These are phyloP conservation scores for Coprinopsis sp. DNA, from an alignment of 768 basidiomycete species.

Conservation along the genomic window DNA sequence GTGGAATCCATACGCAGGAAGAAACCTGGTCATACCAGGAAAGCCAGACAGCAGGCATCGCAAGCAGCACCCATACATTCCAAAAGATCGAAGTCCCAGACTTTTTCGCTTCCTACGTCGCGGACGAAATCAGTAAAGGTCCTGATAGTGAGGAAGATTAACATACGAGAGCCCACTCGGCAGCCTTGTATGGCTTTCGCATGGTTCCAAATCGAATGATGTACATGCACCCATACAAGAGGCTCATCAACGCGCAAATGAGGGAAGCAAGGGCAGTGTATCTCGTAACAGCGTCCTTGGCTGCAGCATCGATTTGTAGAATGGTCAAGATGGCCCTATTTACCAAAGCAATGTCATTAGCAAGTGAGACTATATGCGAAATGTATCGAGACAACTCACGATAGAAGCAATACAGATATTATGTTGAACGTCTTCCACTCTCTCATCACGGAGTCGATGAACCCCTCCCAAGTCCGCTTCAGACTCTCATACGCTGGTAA, in stretches of 20 bases:
- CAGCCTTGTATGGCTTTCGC: slow-evolving; percentile 56
- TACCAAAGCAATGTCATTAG: neutral
- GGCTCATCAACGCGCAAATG: slow-evolving; percentile 52
- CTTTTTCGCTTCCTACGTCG: slow-evolving; percentile 44
- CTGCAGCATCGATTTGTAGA: slow-evolving; percentile 32
- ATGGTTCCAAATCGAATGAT: slow-evolving; percentile 61
- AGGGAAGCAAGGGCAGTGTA: slow-evolving; percentile 52
- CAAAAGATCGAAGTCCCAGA: slow-evolving; percentile 27
- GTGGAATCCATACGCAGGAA: neutral
- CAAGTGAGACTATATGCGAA: too few relatives aligned
- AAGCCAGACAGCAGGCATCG: slow-evolving; percentile 58
- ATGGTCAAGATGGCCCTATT: slow-evolving; percentile 26
- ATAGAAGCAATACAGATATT: slow-evolving; percentile 28
- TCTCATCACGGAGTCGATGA: slow-evolving; percentile 25
- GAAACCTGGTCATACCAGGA: slow-evolving; percentile 39
- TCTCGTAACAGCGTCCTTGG: slow-evolving; percentile 47
- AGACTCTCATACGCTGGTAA: slow-evolving; percentile 18
- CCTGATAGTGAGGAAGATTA: neutral
- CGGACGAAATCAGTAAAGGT: neutral
- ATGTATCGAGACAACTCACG: too few relatives aligned
- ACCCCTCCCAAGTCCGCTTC: slow-evolving; percentile 24
- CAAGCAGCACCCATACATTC: slow-evolving; percentile 64
- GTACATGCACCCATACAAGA: slow-evolving; percentile 58
- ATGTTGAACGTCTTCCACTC: slow-evolving; percentile 36
- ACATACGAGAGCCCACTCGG: slow-evolving; percentile 53